Evolutionary conservation across 164 flowering plant genomes (phyloP).

Genomic region (Vitis amurensis): DNA sequence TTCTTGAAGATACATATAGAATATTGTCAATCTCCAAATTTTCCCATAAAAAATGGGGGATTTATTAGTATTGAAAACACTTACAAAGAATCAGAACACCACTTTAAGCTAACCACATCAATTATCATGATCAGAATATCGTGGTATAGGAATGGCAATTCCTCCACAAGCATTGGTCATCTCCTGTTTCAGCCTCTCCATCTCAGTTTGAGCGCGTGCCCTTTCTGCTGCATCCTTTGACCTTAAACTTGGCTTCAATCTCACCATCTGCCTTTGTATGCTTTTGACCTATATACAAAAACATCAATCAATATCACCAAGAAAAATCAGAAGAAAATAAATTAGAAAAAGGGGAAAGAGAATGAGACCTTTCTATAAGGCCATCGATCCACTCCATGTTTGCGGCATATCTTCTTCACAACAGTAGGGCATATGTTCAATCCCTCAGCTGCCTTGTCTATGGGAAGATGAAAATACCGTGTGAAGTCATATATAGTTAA

Average conservation of each 20-base stretch:
- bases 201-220: constrained; percentile 24
- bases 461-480: constrained; percentile 46
- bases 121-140: too few species aligned
- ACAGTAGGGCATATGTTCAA: constrained; percentile 50
- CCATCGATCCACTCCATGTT: constrained; percentile 43
- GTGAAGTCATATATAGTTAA: constrained; percentile 41
- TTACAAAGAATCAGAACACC: too few species aligned
- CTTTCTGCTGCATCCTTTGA: constrained; percentile 21
- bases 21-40: too few species aligned
- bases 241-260: background rate
- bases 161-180: constrained; percentile 12
- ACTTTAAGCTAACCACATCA: too few species aligned
- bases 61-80: too few species aligned
- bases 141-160: background rate
- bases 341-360: background rate
- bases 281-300: constrained; percentile 27
- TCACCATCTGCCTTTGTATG: constrained; percentile 21
- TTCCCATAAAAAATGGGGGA: too few species aligned
- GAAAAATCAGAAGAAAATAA: too few species aligned
- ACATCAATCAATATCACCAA: background rate
- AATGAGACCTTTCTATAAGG: constrained; percentile 58
- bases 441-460: constrained; percentile 39
- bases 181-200: constrained; percentile 22
- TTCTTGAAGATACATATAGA: too few species aligned
- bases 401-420: constrained; percentile 53